Evolutionary conservation across 352 stramenopile genomes (phyloP), one percentile per base, ranked within the genome.

Genomic region (Aphanomyces stellatus): DNA sequence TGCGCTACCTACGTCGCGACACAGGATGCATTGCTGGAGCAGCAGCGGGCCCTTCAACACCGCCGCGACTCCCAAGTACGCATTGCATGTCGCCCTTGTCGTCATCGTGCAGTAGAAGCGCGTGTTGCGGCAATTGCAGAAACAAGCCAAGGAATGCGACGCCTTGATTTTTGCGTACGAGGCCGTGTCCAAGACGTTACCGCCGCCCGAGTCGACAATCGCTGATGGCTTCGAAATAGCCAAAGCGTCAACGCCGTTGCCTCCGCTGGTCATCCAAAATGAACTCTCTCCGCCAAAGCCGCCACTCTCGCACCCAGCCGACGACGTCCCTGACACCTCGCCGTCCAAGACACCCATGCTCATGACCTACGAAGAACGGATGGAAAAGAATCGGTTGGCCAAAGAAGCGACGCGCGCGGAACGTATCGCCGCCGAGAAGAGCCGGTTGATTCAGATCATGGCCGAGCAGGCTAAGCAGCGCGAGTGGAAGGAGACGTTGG

Each of bases 301-400:
- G 30, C 19, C 27, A 62, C 53, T 24, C 13, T 30, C 17, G 28
- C 31, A 24, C 8, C 53, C 3, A 8, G 3, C n/a, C n/a, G n/a
- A n/a, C n/a, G n/a, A n/a, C n/a, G n/a, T n/a, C n/a, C n/a, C n/a
- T n/a, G n/a, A n/a, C n/a, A n/a, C n/a, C 11, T 51, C 55, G 8
- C 35, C 55, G 5, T 72, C 74, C 10, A 83, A 78, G 56, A 85
- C 84, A 27, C 62, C 71, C 2, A 83, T 91, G 46, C 72, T 90
- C 40, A 81, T 82, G 72, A 87, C 76, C 4, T 92, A 80, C 78
- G 80, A 92, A 67, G 80, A 92, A 68, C 77, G 84, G 6, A 80
- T 90, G 65, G 72, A 72, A 42, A 73, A 82, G 40, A 72, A 78
- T 13, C 77, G 75, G 41, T 62, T 81, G 30, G 78, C 87, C 46